Evolutionary conservation across 2,329 filamentous ascomycete species (phyloP), one percentile per base, ranked within the genome.

Genomic region (Coniochaeta sp.): DNA sequence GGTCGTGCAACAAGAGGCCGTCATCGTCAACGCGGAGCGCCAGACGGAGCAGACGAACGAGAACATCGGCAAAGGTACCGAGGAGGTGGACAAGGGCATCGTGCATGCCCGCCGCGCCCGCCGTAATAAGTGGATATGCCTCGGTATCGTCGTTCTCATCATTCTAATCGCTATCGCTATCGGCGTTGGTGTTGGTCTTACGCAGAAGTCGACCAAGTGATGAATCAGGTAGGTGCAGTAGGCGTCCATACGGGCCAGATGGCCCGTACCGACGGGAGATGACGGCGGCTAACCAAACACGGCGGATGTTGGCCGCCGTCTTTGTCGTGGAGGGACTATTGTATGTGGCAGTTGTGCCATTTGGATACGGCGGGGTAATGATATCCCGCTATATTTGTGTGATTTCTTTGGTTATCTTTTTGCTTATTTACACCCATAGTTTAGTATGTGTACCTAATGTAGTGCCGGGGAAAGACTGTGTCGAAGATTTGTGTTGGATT

Each of bases 71-170:
- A 81, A 85, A 64, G 90, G 84, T 66, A 91, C 90, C 73, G 77
- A 79, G 62, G 82, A 93, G 67, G 83, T 93, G 62, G 81, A 82
- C 66, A 80, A 84, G 69, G 89, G 87, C 62, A 89, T 88, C 66
- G 79, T 83, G 64, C 82, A 83, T 67, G 89, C 89, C 57, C 80
- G 83, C 65, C 81, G 84, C 67, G 82, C 84, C 67, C 83, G 89
- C 68, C 89, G 86, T 78, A 83, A 91, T 75, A 93, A 93, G 80
- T 93, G 90, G 90, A 91, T 84, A 82, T 90, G 88, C 70, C 77
- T 90, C 63, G 74, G 85, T 63, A 78, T 92, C 62, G 76, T 78
- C 56, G 66, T 84, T 24, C 76, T 87, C 70, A 84, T 87, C 71
- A 72, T 84, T 67, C n/a, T 52, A 24, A 71, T 87, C 58, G 79